Evolutionary conservation across 768 basidiomycete genomes (phyloP).

Genomic region (Termitomyces sp.): DNA sequence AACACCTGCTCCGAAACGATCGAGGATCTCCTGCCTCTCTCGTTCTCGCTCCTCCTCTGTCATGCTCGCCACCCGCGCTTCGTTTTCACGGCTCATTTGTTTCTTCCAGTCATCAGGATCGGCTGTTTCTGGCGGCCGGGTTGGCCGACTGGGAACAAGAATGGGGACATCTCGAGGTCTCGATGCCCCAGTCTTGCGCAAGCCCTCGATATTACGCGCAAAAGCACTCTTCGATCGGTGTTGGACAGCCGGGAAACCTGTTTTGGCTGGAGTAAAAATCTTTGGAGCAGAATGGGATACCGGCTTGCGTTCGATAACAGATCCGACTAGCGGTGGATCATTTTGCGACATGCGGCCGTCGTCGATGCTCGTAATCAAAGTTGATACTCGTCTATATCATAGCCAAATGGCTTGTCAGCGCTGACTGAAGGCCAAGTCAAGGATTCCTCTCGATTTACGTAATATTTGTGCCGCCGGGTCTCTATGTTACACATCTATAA

Average conservation of each 20-base stretch:
- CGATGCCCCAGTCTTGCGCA: slow-evolving; percentile 19
- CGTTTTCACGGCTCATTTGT: slow-evolving; percentile 68
- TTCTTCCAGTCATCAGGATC: slow-evolving; percentile 44
- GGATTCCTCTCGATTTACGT: neutral
- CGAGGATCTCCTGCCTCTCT: slow-evolving; percentile 63
- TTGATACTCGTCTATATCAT: neutral
- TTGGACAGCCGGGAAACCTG: slow-evolving; percentile 61
- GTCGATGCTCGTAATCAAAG: slow-evolving; percentile 1
- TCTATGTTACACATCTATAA: no score
- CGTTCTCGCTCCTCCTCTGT: slow-evolving; percentile 63
- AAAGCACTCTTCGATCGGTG: slow-evolving; percentile 69
- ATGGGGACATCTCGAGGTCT: slow-evolving; percentile 29
- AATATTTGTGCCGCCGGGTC: neutral
- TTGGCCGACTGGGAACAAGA: slow-evolving; percentile 12
- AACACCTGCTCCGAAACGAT: slow-evolving; percentile 68
- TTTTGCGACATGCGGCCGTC: slow-evolving; percentile 20
- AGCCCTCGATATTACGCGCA: slow-evolving; percentile 43
- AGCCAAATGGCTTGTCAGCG: neutral
- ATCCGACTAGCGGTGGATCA: slow-evolving; percentile 32
- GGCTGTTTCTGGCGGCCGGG: slow-evolving; percentile 6
- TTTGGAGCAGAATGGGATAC: slow-evolving; percentile 25
- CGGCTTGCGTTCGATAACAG: slow-evolving; percentile 46
- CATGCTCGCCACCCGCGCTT: slow-evolving; percentile 61
- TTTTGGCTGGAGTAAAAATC: slow-evolving; percentile 26
- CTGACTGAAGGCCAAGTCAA: neutral